Evolutionary conservation across 495 filamentous ascomycete genomes (phyloP), one percentile per base, ranked within the genome.

Genomic region (Hyaloscypha variabilis): DNA sequence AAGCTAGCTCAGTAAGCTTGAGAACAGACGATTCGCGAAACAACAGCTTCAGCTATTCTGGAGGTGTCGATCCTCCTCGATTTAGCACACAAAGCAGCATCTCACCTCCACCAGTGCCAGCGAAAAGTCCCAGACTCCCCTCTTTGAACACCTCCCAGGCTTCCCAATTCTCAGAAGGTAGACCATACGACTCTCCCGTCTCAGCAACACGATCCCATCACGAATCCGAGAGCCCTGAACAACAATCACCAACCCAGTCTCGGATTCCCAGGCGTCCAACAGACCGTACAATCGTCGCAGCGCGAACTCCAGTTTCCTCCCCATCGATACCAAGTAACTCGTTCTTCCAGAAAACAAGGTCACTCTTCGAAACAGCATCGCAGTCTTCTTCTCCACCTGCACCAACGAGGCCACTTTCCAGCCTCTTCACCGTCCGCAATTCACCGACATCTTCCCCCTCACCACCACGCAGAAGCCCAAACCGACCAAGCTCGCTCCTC

Each of bases 261-360:
- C 56, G 28, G 11, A 34, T 52, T 28, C 31, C 54, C 39, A 25
- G 57, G 17, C 55, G 55, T 6, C 42, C 54, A 0, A 29, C 21
- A 26, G 3, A 56, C 19, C 53, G 6, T 19, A 56, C 53, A 51
- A 31, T 50, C 19, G 50, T 24, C 13, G 39, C 23, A 21, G 24
- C 23, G 11, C 55, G 56, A 25, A 49, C 56, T 11, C 50, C 53
- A 25, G n/a, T 42, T 29, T 50, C 54, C 19, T 65, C 67, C 11
- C 55, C 49, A 14, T n/a, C 61, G 10, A 52, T 42, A 6, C 50
- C 64, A 29, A 34, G 34, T 21, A 63, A 49, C 21, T 52, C 51
- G 11, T 64, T 67, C 49, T 67, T 70, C 56, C 68, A 70, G 31
- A 67, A 67, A 30, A 67, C 68, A 10, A 65, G 65, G 13, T 64